A percentile compares a stretch with the other conserved stretches of the same genome.
phyloP scores from a whole-genome alignment of 345 rosid species.

The Cochlearia excelsa region DNA sequence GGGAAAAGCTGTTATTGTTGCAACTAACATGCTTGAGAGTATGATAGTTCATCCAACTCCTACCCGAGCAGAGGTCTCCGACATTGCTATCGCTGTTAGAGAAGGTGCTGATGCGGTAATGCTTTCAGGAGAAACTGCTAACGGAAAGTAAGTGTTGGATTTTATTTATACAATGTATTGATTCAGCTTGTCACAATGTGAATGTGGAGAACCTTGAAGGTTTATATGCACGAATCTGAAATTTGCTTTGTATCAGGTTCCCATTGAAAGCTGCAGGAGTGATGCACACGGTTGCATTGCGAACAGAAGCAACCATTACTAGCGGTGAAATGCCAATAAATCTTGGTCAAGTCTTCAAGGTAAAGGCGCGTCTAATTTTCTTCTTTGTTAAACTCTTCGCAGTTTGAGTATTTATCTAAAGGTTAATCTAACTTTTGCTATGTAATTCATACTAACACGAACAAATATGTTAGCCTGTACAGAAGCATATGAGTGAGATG shows the following conservation, averaged over 20 bases:
- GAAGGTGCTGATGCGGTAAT: conserved; percentile 98
- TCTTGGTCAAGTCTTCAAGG: conserved; percentile 74
- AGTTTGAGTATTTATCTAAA: neutral
- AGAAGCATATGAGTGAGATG: conserved; percentile 99
- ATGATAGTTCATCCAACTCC: conserved; percentile 99
- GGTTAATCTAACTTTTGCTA: neutral
- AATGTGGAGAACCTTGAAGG: neutral
- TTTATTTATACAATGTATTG: neutral
- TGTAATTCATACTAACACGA: conserved; percentile 21
- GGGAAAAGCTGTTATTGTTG: conserved; percentile 99
- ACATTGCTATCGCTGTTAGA: conserved; percentile 96
- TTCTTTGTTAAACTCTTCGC: neutral
- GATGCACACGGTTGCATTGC: conserved; percentile 90
- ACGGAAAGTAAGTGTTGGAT: conserved; percentile 71
- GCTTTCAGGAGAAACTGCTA: conserved; percentile 99
- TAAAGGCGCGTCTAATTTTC: conserved; percentile 6
- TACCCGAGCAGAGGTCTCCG: conserved; percentile 97
- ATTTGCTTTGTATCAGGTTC: conserved; percentile 48
- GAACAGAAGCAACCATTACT: conserved; percentile 89
- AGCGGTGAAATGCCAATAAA: conserved; percentile 77
- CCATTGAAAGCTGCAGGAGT: conserved; percentile 96
- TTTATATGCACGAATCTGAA: conserved; percentile 13
- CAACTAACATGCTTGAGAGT: conserved; percentile 99
- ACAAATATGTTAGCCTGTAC: conserved; percentile 29
- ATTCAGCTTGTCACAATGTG: neutral